A percentile compares a stretch with the other conserved stretches of the same genome.
Conservation (phyloP, 2,329 filamentous ascomycete species). For the Fusarium scirpi region DNA sequence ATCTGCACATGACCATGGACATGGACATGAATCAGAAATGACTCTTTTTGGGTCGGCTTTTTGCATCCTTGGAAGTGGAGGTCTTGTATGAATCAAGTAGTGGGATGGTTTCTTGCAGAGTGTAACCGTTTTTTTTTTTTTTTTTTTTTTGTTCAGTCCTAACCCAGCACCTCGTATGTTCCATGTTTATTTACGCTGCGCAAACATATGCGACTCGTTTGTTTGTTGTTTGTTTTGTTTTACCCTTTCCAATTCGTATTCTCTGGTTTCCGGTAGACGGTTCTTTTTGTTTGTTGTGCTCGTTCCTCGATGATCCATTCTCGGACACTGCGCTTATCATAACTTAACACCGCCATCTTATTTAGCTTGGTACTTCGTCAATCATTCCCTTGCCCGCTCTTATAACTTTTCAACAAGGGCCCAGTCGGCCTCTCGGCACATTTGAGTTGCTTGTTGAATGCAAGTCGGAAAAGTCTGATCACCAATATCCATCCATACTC, state of each 20-base stretch:
- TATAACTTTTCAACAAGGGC: slow-evolving; percentile 23
- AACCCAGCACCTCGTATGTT: background rate
- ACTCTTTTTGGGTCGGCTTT: slow-evolving; percentile 16
- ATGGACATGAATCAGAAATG: slow-evolving; percentile 10
- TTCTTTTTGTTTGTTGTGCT: background rate
- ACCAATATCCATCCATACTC: slow-evolving; percentile 1
- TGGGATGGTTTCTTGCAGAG: slow-evolving; percentile 5
- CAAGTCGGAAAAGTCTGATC: background rate
- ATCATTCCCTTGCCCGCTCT: slow-evolving; percentile 18
- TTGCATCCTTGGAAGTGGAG: slow-evolving; percentile 28
- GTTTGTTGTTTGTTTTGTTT: background rate
- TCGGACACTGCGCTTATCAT: slow-evolving; percentile 26
- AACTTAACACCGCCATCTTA: slow-evolving; percentile 17
- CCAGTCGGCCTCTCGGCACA: slow-evolving; percentile 3
- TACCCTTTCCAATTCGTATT: too few species aligned
- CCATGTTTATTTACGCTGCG: background rate
- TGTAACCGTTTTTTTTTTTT: slow-evolving; percentile 15
- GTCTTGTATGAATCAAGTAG: background rate
- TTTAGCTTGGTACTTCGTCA: slow-evolving; percentile 3
- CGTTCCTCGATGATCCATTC: slow-evolving; percentile 27
- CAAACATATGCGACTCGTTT: background rate
- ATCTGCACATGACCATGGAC: slow-evolving; percentile 35
- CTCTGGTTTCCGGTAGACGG: background rate
- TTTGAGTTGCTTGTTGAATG: slow-evolving; percentile 2
- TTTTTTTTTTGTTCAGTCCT: slow-evolving; percentile 11